Conservation (phyloP, 2,329 filamentous ascomycete species). For the Penicillium sp. region DNA sequence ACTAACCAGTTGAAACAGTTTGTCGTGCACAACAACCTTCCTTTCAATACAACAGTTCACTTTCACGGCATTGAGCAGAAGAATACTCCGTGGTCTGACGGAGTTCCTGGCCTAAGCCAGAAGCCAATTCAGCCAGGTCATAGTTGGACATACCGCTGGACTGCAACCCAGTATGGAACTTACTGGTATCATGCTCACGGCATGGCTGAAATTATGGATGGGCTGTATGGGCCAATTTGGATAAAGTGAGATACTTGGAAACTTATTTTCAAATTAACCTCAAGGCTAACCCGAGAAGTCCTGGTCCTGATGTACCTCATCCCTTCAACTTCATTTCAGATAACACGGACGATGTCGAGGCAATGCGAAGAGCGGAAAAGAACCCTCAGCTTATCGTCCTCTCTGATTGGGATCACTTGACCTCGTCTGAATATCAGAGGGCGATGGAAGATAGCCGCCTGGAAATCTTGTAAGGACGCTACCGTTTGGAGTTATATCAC, state of each 20-base stretch:
- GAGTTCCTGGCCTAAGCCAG: conserved; percentile 59
- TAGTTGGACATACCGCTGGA: conserved; percentile 55
- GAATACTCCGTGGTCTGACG: conserved; percentile 60
- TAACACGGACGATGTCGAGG: conserved; percentile 38
- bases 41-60: conserved; percentile 34
- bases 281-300: conserved; percentile 43
- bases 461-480: conserved; percentile 20
- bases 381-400: conserved; percentile 53
- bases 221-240: conserved; percentile 54
- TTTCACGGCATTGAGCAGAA: conserved; percentile 49
- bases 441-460: conserved; percentile 27
- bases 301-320: conserved; percentile 30
- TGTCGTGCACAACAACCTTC: conserved; percentile 33
- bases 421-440: conserved; percentile 48
- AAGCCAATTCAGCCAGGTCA: conserved; percentile 52
- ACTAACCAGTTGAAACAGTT: conserved; percentile 17
- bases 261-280: neutral
- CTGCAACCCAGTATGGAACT: conserved; percentile 56
- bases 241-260: conserved; percentile 22
- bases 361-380: conserved; percentile 53
- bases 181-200: conserved; percentile 52
- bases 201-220: conserved; percentile 52
- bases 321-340: conserved; percentile 56
- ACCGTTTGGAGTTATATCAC: too few relatives aligned
- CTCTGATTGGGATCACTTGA: conserved; percentile 59